These are phyloP conservation scores for Ceratocystis cacaofunesta DNA, from an alignment of 2,329 filamentous ascomycete species.

Conservation along the genomic window DNA sequence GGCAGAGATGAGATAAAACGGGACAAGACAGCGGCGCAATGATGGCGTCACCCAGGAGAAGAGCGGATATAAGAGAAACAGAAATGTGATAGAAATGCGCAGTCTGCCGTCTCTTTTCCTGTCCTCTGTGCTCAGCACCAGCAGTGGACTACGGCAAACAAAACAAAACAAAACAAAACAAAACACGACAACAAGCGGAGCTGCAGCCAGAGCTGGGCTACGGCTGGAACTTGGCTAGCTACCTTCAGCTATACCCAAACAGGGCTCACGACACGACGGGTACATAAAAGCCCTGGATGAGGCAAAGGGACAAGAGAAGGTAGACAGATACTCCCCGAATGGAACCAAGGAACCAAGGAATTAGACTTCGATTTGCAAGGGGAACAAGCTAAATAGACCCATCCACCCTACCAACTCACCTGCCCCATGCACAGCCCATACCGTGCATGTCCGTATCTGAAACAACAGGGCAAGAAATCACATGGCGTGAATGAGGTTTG, in stretches of 20 bases:
- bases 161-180: no score
- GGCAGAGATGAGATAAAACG: no score
- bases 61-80: no score
- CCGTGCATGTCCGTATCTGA: not conserved
- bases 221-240: not conserved
- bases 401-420: not conserved
- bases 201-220: no score
- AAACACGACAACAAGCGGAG: no score
- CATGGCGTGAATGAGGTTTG: not conserved
- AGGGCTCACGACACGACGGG: not conserved
- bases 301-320: not conserved
- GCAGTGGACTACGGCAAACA: no score
- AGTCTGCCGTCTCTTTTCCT: no score
- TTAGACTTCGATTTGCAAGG: not conserved
- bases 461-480: not conserved
- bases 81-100: no score
- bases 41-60: no score
- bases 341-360: not conserved
- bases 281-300: not conserved
- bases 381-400: not conserved
- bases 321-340: not conserved
- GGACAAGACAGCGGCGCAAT: no score
- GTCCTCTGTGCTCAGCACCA: no score
- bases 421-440: not conserved
- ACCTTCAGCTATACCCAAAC: not conserved